Percentiles rank a stretch among this genome's conserved stretches.
Conservation (phyloP, 2,329 filamentous ascomycete genomes). For the Fusarium dimerum region DNA sequence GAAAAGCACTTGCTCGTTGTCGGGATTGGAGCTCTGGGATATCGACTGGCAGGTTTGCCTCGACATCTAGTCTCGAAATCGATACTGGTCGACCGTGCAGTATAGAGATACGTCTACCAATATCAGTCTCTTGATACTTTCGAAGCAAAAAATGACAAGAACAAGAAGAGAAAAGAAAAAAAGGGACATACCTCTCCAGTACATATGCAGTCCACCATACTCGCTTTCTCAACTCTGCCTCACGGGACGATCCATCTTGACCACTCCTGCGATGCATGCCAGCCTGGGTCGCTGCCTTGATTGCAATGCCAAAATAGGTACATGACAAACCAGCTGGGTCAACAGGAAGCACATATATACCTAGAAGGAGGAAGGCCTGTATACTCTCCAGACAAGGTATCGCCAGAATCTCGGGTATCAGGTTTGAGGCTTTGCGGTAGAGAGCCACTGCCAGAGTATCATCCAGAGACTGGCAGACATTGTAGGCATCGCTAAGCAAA, state of each 20-base stretch:
- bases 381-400: constrained; percentile 19
- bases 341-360: constrained; percentile 19
- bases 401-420: constrained; percentile 18
- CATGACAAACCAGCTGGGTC: constrained; percentile 22
- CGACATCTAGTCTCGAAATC: constrained; percentile 12
- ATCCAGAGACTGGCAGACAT: constrained; percentile 15
- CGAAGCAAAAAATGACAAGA: no score
- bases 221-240: constrained; percentile 17
- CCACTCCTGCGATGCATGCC: constrained; percentile 12
- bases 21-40: constrained; percentile 12
- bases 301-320: constrained; percentile 25
- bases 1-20: constrained; percentile 19
- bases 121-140: constrained; percentile 1
- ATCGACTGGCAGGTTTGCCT: constrained; percentile 11
- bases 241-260: neutral
- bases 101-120: constrained; percentile 17
- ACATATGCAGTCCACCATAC: constrained; percentile 27
- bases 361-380: constrained; percentile 21
- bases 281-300: constrained; percentile 20
- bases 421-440: constrained; percentile 13
- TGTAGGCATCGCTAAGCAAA: constrained; percentile 5
- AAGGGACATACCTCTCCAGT: constrained; percentile 15
- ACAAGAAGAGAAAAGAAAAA: neutral
- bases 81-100: constrained; percentile 22
- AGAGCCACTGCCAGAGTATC: constrained; percentile 15